Conservation (phyloP, 768 basidiomycete genomes). For the Mycena vulgaris region DNA sequence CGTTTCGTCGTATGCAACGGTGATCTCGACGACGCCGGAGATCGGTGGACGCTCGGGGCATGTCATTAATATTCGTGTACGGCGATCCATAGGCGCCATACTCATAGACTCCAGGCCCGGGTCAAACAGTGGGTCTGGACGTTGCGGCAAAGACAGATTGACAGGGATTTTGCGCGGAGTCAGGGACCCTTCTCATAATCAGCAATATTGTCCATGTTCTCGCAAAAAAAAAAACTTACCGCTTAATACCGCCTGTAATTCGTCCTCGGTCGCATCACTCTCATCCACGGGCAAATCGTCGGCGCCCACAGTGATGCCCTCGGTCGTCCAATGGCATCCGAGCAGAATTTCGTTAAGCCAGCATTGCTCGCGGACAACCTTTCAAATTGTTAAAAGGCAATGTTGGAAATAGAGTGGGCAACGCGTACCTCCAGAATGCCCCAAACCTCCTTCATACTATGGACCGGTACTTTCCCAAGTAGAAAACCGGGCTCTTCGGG, state of each 20-base stretch:
- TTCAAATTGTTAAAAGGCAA: not conserved
- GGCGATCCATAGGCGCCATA: slow-evolving; percentile 54
- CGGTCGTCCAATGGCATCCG: slow-evolving; percentile 74
- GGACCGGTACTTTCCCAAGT: slow-evolving; percentile 80
- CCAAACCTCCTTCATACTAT: slow-evolving; percentile 81
- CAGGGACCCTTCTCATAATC: slow-evolving; percentile 60
- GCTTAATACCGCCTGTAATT: slow-evolving; percentile 75
- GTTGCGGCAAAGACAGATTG: slow-evolving; percentile 72
- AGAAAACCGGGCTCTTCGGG: slow-evolving; percentile 86
- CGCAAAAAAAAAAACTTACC: slow-evolving; percentile 56
- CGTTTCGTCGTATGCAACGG: slow-evolving; percentile 72
- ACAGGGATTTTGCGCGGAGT: slow-evolving; percentile 79
- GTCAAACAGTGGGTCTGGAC: slow-evolving; percentile 61
- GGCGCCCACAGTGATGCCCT: slow-evolving; percentile 54
- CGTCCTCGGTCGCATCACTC: slow-evolving; percentile 62
- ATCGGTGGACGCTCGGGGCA: slow-evolving; percentile 77
- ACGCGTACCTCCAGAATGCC: slow-evolving; percentile 76
- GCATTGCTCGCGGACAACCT: slow-evolving; percentile 88
- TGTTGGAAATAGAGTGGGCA: not conserved
- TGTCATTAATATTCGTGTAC: slow-evolving; percentile 74
- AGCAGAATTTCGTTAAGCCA: slow-evolving; percentile 85
- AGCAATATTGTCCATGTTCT: slow-evolving; percentile 9
- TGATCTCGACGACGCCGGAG: slow-evolving; percentile 75
- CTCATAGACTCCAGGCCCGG: slow-evolving; percentile 54
- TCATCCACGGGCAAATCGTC: slow-evolving; percentile 49